Percentiles rank a stretch among this genome's conserved stretches.
These are phyloP conservation scores for Vinca minor DNA, from an alignment of 257 asterid species.

Conservation along the genomic window DNA sequence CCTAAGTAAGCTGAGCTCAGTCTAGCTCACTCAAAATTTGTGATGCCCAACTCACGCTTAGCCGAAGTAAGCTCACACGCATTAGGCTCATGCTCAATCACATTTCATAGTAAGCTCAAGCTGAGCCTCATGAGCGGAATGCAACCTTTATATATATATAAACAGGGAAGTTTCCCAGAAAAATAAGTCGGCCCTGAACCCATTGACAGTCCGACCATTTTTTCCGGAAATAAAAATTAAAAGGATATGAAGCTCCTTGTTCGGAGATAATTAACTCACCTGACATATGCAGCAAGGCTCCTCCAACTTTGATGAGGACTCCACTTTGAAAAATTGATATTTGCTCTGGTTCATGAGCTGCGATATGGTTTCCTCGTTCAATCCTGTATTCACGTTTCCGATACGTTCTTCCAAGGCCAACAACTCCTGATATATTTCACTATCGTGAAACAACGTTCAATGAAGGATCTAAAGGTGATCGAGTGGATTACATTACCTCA, in stretches of 20 bases:
- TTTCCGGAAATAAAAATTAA: too few species aligned
- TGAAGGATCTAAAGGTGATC: not conserved
- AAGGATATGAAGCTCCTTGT: not conserved
- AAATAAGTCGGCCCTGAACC: too few species aligned
- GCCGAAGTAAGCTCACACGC: too few species aligned
- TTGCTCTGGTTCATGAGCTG: conserved; percentile 43
- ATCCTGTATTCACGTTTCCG: conserved; percentile 79
- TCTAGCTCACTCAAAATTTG: too few species aligned
- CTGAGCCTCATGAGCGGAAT: too few species aligned
- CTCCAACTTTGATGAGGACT: conserved; percentile 35
- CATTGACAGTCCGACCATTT: too few species aligned
- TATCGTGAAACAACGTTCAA: not conserved
- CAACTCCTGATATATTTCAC: conserved; percentile 47
- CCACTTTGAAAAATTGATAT: conserved; percentile 15
- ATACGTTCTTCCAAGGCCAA: conserved; percentile 86
- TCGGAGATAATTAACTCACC: conserved; percentile 21
- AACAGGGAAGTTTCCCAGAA: too few species aligned
- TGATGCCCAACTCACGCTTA: too few species aligned
- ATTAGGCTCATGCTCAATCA: too few species aligned
- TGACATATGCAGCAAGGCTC: conserved; percentile 89
- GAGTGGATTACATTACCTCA: conserved; percentile 48
- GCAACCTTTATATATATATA: too few species aligned
- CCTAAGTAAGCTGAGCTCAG: too few species aligned
- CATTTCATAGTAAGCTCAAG: too few species aligned
- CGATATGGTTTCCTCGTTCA: conserved; percentile 48